phyloP scores from a whole-genome alignment of 306 rosid genomes.

The Senna tora region DNA sequence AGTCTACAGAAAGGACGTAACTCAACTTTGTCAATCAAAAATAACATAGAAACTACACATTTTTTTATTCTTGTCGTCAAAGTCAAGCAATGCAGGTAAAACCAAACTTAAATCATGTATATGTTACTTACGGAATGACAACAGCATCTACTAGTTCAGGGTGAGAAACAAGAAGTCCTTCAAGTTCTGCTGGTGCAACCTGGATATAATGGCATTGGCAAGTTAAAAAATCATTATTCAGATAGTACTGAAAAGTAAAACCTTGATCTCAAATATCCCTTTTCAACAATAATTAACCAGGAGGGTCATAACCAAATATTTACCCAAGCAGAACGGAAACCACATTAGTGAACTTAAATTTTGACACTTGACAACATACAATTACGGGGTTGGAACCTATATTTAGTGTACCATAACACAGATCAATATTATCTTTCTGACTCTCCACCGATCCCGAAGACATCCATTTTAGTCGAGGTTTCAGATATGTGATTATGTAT shows the following conservation, averaged over 20 bases:
- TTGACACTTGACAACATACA: slow-evolving; percentile 4
- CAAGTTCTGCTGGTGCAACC: slow-evolving; percentile 99
- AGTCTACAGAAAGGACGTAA: slow-evolving; percentile 48
- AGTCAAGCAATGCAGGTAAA: not conserved
- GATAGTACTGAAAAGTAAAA: not conserved
- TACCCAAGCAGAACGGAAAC: slow-evolving; percentile 7
- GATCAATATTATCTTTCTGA: not conserved
- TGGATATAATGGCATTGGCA: slow-evolving; percentile 36
- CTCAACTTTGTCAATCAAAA: slow-evolving; percentile 14
- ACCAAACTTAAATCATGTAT: not conserved
- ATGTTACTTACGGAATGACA: slow-evolving; percentile 84
- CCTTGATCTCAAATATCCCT: not conserved
- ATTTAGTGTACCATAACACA: not conserved
- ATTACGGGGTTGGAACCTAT: not conserved
- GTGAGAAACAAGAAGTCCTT: slow-evolving; percentile 90
- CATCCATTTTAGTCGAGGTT: not conserved
- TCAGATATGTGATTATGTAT: not conserved
- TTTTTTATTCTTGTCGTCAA: not conserved
- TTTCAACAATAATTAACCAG: not conserved
- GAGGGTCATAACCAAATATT: slow-evolving; percentile 3
- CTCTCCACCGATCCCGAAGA: not conserved
- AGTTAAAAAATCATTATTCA: slow-evolving; percentile 17
- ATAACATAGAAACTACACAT: not conserved
- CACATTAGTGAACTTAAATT: slow-evolving; percentile 1
- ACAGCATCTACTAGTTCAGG: slow-evolving; percentile 93